Evolutionary conservation across 2,329 filamentous ascomycete genomes (phyloP), one percentile per base, ranked within the genome.

Genomic region (Pseudogymnoascus sp.): DNA sequence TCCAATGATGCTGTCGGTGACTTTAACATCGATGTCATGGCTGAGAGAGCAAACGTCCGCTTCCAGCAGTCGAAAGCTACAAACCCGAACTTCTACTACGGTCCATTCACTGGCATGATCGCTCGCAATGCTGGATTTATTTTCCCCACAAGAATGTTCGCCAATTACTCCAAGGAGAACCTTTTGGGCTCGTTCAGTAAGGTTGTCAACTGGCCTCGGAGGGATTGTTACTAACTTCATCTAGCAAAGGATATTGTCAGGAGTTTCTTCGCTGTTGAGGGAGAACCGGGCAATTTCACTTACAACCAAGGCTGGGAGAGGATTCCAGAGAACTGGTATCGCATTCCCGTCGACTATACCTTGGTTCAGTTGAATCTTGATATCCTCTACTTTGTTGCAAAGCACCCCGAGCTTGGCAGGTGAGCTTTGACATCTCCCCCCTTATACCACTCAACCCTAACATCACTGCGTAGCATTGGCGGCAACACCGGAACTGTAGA

Each of bases 61-160:
- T 80, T 79, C 68, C 65, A 78, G 6, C 71, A 82, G 66, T 77
- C 75, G 50, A 75, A 81, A 6, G 70, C 72, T 16, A 77, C 73
- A 11, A 84, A 84, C 67, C 80, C 80, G 0, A 73, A 79, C 53
- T 82, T 82, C 69, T 84, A 79, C 70, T 81, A 79, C 53, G 80
- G 79, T 0, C 82, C 80, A 1, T 77, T 79, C 62, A 80, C 78
- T 1, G 81, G 81, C 12, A 73, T 81, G 16, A 25, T 70, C 12
- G 71, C 71, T 37, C 64, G 61, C 8, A 68, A 66, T 28, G 71
- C 70, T 12, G 72, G 65, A 10, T 72, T 69, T 61, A 67, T 67
- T 5, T 73, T 75, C 60, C 63, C 70, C 40, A 69, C 68, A 62
- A 66, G 69, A 10, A 69, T 73, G 62, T 71, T 74, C 63, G 66